phyloP scores from a whole-genome alignment of 805 yeast species.

The Ogataea saltuana region DNA sequence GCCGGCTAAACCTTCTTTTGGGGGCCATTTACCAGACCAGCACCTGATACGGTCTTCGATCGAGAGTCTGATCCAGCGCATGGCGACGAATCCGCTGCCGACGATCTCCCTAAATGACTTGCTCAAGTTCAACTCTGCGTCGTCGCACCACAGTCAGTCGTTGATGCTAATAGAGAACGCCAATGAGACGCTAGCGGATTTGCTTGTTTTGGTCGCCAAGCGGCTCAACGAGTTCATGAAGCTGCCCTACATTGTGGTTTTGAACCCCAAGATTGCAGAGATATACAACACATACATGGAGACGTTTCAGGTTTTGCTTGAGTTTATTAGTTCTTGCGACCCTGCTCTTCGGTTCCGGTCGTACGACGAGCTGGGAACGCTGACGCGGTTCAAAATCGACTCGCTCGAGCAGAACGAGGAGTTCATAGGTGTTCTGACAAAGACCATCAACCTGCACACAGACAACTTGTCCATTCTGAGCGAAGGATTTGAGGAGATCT shows the following conservation, averaged over 20 bases:
- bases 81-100: conserved; percentile 53
- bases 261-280: conserved; percentile 83
- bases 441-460: conserved; percentile 72
- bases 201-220: conserved; percentile 66
- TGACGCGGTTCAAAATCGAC: conserved; percentile 38
- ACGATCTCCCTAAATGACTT: conserved; percentile 53
- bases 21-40: conserved; percentile 12
- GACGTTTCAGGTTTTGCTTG: conserved; percentile 56
- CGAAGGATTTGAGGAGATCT: conserved; percentile 69
- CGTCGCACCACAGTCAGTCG: conserved; percentile 32
- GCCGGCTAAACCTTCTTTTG: conserved; percentile 7
- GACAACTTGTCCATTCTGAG: conserved; percentile 84
- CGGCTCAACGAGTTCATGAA: conserved; percentile 68
- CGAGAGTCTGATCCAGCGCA: conserved; percentile 58
- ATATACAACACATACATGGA: conserved; percentile 72
- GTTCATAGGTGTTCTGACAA: conserved; percentile 53
- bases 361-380: conserved; percentile 19
- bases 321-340: conserved; percentile 33
- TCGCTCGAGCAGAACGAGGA: conserved; percentile 53
- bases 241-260: conserved; percentile 79
- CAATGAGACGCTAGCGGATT: conserved; percentile 54
- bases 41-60: conserved; percentile 32
- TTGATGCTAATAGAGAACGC: conserved; percentile 45
- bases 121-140: conserved; percentile 42
- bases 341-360: conserved; percentile 17